phyloP scores from a whole-genome alignment of 179 eudicot species.

The Camellia oleifera region DNA sequence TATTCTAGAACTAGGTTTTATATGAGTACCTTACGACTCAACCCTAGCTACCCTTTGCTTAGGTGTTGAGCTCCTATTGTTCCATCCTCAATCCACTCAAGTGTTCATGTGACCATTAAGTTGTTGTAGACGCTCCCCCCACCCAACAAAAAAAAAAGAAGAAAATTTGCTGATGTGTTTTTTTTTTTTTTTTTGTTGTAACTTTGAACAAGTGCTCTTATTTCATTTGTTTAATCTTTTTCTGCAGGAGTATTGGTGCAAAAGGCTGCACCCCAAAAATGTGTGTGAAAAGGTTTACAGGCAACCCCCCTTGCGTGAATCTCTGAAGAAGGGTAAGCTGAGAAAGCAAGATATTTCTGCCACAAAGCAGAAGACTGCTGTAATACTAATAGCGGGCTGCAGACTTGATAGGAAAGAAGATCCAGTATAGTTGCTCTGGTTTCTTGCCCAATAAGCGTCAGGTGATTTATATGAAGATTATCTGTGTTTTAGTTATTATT shows the following conservation, averaged over 20 bases:
- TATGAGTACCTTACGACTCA: too few relatives aligned
- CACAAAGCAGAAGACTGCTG: conserved; percentile 76
- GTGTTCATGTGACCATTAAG: too few relatives aligned
- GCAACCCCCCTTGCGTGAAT: conserved; percentile 90
- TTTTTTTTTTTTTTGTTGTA: too few relatives aligned
- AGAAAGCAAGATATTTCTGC: conserved; percentile 80
- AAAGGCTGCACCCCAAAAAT: conserved; percentile 93
- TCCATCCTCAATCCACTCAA: too few relatives aligned
- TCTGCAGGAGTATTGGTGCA: conserved; percentile 96
- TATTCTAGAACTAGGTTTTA: too few relatives aligned
- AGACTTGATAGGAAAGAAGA: conserved; percentile 75
- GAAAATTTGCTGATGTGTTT: not conserved
- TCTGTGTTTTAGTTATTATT: not conserved
- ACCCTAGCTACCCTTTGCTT: too few relatives aligned
- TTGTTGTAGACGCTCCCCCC: too few relatives aligned
- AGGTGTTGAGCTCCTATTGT: too few relatives aligned
- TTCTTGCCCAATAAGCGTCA: conserved; percentile 90
- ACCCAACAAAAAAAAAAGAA: too few relatives aligned
- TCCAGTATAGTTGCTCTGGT: conserved; percentile 86
- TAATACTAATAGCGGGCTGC: conserved; percentile 66
- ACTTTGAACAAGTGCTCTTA: not conserved
- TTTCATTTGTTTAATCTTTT: not conserved
- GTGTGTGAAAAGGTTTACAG: conserved; percentile 96
- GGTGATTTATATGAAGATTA: conserved; percentile 40
- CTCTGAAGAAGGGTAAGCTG: conserved; percentile 73